Evolutionary conservation across 805 yeast genomes (phyloP).

Genomic region (Candida multigemmis): DNA sequence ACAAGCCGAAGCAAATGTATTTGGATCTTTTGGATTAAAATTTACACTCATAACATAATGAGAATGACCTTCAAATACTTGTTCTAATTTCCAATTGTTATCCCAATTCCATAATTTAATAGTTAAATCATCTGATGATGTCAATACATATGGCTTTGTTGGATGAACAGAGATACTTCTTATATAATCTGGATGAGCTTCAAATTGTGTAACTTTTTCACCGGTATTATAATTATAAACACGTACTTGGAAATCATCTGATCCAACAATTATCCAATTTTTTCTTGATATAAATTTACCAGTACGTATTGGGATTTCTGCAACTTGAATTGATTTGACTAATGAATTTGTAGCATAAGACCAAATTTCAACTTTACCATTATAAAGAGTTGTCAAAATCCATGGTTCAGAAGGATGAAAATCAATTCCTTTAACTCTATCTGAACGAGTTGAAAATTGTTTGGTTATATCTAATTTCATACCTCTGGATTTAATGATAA

Average conservation of each 20-base stretch:
- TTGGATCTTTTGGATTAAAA: constrained; percentile 95
- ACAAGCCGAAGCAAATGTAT: constrained; percentile 95
- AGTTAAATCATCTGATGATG: constrained; percentile 87
- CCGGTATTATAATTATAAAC: constrained; percentile 94
- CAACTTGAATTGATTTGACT: constrained; percentile 85
- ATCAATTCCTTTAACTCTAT: constrained; percentile 95
- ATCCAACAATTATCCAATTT: constrained; percentile 94
- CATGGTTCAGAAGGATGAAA: constrained; percentile 98
- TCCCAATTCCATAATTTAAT: constrained; percentile 98
- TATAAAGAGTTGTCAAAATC: constrained; percentile 85
- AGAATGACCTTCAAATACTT: constrained; percentile 89
- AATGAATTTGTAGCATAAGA: constrained; percentile 78
- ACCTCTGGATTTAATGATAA: neutral
- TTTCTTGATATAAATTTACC: constrained; percentile 93
- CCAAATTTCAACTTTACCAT: constrained; percentile 90
- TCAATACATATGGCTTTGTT: constrained; percentile 76
- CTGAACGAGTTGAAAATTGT: constrained; percentile 84
- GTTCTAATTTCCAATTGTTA: constrained; percentile 81
- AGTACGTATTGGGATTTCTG: constrained; percentile 94
- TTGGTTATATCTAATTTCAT: constrained; percentile 48
- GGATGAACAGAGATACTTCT: constrained; percentile 94
- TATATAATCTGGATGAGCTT: constrained; percentile 96
- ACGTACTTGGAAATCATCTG: constrained; percentile 91
- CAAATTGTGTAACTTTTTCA: constrained; percentile 89
- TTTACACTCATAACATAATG: constrained; percentile 93